Evolutionary conservation across 495 filamentous ascomycete species (phyloP).

Genomic region (Xylaria venustula): DNA sequence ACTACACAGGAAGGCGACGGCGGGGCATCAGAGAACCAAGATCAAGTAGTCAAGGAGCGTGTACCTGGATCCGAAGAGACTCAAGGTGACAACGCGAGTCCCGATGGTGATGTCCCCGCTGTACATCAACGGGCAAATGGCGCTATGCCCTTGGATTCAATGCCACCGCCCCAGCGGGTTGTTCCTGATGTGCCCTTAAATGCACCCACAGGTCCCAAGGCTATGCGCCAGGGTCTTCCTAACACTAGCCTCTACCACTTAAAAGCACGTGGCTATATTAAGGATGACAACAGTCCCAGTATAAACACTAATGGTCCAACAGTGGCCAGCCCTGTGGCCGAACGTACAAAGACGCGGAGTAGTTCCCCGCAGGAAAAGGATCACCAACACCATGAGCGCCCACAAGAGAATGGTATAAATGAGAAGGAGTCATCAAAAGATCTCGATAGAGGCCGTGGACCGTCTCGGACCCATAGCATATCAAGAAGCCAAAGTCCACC

Average conservation of each 20-base stretch:
- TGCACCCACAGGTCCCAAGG: constrained; percentile 90
- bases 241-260: constrained; percentile 65
- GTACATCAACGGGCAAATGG: constrained; percentile 14
- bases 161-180: constrained; percentile 18
- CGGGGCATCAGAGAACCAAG: constrained; percentile 14
- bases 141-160: constrained; percentile 2
- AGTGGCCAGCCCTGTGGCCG: constrained; percentile 32
- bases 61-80: constrained; percentile 20
- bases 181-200: constrained; percentile 52
- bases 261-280: constrained; percentile 47
- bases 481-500: constrained; percentile 22
- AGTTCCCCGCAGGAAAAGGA: constrained; percentile 38
- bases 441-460: constrained; percentile 29
- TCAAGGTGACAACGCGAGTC: constrained; percentile 23
- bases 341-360: constrained; percentile 38
- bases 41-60: constrained; percentile 22
- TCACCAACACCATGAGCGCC: constrained; percentile 30
- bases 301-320: constrained; percentile 32
- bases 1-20: constrained; percentile 18
- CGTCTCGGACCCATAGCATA: constrained; percentile 24
- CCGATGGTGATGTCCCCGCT: constrained; percentile 32
- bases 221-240: constrained; percentile 82
- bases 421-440: constrained; percentile 22
- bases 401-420: constrained; percentile 31
- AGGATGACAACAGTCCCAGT: constrained; percentile 36